Conservation (phyloP, 257 asterid species). For the Nicotiana otophora region DNA sequence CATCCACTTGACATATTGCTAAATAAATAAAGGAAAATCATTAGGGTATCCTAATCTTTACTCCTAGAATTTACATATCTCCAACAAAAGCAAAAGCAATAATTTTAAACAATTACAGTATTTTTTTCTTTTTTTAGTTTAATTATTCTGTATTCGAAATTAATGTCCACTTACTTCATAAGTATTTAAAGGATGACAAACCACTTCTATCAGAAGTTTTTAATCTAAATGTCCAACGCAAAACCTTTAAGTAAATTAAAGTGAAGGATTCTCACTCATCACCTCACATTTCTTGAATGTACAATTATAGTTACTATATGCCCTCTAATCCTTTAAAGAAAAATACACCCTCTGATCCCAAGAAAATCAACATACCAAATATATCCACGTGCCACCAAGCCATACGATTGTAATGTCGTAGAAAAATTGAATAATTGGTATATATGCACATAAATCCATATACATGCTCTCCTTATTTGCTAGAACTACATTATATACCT, state of each 20-base stretch:
- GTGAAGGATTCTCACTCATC: no score
- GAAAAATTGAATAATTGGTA: slow-evolving; percentile 24
- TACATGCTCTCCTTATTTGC: slow-evolving; percentile 10
- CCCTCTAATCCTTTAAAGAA: no score
- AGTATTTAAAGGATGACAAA: no score
- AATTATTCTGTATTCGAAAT: no score
- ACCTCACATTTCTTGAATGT: no score
- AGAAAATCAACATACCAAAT: slow-evolving; percentile 27
- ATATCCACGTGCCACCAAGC: slow-evolving; percentile 49
- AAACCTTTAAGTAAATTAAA: no score
- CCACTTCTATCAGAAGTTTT: no score
- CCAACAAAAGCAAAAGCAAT: not conserved
- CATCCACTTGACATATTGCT: slow-evolving; percentile 31
- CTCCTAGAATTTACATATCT: not conserved
- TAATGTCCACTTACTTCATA: no score
- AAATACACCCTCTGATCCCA: slow-evolving; percentile 49
- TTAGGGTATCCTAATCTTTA: not conserved
- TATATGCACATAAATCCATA: slow-evolving; percentile 38
- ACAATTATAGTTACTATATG: no score
- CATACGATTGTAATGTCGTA: slow-evolving; percentile 19
- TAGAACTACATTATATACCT: not conserved
- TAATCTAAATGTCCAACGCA: no score
- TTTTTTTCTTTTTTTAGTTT: not conserved
- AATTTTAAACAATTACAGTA: not conserved
- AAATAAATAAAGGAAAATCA: slow-evolving; percentile 10